These are phyloP conservation scores for Globisporangium radiosum DNA, from an alignment of 352 stramenopile genomes.

Conservation along the genomic window DNA sequence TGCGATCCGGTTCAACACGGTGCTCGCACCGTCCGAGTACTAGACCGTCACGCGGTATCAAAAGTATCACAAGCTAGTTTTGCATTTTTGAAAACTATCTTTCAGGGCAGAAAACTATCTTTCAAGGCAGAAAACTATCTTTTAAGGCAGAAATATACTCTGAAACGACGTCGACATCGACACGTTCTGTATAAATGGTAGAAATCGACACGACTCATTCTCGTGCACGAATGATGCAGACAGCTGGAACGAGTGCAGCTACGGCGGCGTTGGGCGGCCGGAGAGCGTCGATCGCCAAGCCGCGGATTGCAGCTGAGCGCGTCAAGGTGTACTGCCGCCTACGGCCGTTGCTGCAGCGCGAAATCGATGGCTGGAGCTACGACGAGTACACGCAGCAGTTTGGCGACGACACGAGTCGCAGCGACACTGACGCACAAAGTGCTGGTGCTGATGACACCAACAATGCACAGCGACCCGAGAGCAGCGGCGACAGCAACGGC, in stretches of 20 bases:
- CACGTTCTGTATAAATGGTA: too few species aligned
- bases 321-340: slow-evolving; percentile 70
- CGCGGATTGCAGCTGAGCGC: slow-evolving; percentile 20
- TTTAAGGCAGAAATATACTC: too few species aligned
- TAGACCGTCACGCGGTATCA: too few species aligned
- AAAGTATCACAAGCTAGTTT: too few species aligned
- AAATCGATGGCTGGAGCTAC: slow-evolving; percentile 56
- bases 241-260: background rate
- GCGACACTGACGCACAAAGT: background rate
- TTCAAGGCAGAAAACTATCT: too few species aligned
- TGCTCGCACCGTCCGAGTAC: background rate
- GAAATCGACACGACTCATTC: background rate
- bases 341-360: slow-evolving; percentile 47
- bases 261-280: too few species aligned
- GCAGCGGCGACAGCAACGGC: slow-evolving; percentile 4
- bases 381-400: slow-evolving; percentile 42
- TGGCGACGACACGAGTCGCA: slow-evolving; percentile 17
- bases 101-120: too few species aligned
- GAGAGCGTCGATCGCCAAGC: background rate
- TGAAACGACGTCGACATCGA: background rate
- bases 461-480: slow-evolving; percentile 4
- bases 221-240: background rate
- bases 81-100: too few species aligned
- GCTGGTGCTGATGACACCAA: background rate
- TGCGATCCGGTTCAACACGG: slow-evolving; percentile 33